Evolutionary conservation across 1,284 basidiomycete genomes (phyloP), one percentile per base, ranked within the genome.

Genomic region (Malassezia vespertilionis): DNA sequence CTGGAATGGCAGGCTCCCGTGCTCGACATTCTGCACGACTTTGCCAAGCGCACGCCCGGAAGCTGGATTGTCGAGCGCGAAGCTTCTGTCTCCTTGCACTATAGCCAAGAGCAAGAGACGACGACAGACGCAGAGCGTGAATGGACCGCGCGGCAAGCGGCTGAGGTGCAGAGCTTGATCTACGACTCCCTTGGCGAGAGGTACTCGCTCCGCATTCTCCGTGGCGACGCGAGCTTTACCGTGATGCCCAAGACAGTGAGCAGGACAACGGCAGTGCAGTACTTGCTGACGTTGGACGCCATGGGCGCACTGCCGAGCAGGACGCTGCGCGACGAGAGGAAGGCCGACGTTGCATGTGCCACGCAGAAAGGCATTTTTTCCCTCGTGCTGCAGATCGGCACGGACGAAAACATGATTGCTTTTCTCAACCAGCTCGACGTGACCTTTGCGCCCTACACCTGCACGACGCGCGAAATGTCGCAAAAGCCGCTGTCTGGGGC

Each of bases 91-190:
- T 78, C 85, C 4, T 88, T 84, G 84, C 77, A 84, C 1, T 89
- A 83, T 75, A 9, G 24, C 28, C 34, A 45, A 18, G 84, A 81
- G 79, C 80, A 78, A 33, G 53, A 56, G 30, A 44, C 2, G 79
- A 76, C 4, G 11, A 66, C 73, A 20, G 65, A 72, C 26, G 71
- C 77, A 1, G 80, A 82, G 58, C 76, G 79, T 8, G 79, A 79
- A 53, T 87, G 85, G 85, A 84, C 84, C 0, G 77, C 81, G 22
- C 75, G 86, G 20, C 85, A 88, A 68, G 84, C 86, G 2, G 83
- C 84, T 0, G 86, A 88, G 69, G 85, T 85, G 20, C 85, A 88
- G 71, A 88, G 88, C 70, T 82, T 88, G 65, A 84, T 89, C 55
- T 87, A 56, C 43, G 51, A 60, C 42, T 56, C 51, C 32, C 50